Evolutionary conservation across 129 eudicot genomes (phyloP), one percentile per base, ranked within the genome.

Genomic region (Flaveria linearis): DNA sequence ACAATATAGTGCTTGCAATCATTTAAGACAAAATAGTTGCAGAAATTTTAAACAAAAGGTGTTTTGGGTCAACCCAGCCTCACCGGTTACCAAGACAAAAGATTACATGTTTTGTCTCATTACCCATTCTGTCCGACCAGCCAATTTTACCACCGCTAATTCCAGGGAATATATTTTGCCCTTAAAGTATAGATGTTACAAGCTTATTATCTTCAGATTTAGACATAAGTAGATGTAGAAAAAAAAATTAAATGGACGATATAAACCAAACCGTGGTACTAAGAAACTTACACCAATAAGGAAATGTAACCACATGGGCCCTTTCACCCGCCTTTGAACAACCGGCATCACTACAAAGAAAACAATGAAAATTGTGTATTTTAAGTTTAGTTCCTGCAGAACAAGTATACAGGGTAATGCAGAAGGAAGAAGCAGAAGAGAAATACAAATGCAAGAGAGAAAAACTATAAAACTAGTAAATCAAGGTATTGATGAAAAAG

Each of bases 291-390:
- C 98, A 67, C 98, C 98, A 83, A 93, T 78, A 58, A 93, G 84
- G 61, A 93, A 90, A 80, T 93, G 98, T 77, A 93, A 83, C 98
- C 97, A 93, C 92, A 90, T 93, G 28, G 98, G 98, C 74, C 97
- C 97, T 84, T 82, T 93, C 55, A 93, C 83, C 75, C 92, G 83
- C 83, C 83, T 90, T 78, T 84, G 86, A 74, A 93, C 98, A 79
- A 84, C 75, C 17, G 98, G 97, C 98, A 93, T 90, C 42, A 85
- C 98, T 93, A 85, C 56, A 82, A 76, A 26, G 51, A 73, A 11
- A 28, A 72, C 45, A 5, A 58, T 9, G 20, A 15, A 68, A 7
- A 36, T 36, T 5, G 41, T 36, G 41, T 36, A 20, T 57, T 20
- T 73, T 11, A 15, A 22, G 18, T 55, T 17, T 7, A 66, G 16